phyloP scores from a whole-genome alignment of 495 filamentous ascomycete species.

The Penicillium turbatum region DNA sequence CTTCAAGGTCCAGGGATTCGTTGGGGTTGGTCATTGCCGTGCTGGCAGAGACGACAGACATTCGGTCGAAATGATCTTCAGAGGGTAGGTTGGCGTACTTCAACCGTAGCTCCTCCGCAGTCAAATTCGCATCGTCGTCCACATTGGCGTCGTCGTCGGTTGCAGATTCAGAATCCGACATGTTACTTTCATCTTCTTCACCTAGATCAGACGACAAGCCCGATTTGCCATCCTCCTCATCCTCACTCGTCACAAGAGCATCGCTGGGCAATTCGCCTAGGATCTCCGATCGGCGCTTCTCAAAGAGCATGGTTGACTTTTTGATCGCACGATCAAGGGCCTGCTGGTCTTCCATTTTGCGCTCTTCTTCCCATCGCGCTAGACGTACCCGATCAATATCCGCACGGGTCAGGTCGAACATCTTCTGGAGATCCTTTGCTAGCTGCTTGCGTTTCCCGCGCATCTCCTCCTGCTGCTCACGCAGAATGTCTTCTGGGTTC shows the following conservation, averaged over 20 bases:
- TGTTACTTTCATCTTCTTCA: conserved; percentile 63
- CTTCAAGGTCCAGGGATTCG: conserved; percentile 20
- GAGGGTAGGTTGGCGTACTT: conserved; percentile 72
- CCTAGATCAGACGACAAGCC: conserved; percentile 35
- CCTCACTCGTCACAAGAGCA: conserved; percentile 36
- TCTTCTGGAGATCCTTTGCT: conserved; percentile 62
- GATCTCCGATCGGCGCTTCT: conserved; percentile 51
- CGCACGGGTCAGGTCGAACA: conserved; percentile 72
- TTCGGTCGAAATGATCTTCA: conserved; percentile 21
- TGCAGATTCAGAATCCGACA: conserved; percentile 52
- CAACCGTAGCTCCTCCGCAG: conserved; percentile 67
- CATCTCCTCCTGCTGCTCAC: conserved; percentile 47
- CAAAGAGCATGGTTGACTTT: conserved; percentile 55
- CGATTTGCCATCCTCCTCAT: conserved; percentile 46
- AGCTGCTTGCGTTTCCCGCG: conserved; percentile 63
- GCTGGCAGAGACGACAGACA: conserved; percentile 26
- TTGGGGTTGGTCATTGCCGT: conserved; percentile 14
- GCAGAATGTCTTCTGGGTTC: conserved; percentile 42
- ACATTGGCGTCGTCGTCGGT: conserved; percentile 43
- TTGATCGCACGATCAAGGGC: conserved; percentile 81
- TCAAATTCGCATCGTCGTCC: conserved; percentile 70
- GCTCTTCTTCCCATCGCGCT: conserved; percentile 77
- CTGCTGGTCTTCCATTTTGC: conserved; percentile 74
- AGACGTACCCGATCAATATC: conserved; percentile 71
- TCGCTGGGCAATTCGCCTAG: conserved; percentile 43